A percentile compares a stretch with the other conserved stretches of the same genome.
These are phyloP conservation scores for Coccomyxa sp. DNA, from an alignment of 139 green algal genomes.

Conservation along the genomic window DNA sequence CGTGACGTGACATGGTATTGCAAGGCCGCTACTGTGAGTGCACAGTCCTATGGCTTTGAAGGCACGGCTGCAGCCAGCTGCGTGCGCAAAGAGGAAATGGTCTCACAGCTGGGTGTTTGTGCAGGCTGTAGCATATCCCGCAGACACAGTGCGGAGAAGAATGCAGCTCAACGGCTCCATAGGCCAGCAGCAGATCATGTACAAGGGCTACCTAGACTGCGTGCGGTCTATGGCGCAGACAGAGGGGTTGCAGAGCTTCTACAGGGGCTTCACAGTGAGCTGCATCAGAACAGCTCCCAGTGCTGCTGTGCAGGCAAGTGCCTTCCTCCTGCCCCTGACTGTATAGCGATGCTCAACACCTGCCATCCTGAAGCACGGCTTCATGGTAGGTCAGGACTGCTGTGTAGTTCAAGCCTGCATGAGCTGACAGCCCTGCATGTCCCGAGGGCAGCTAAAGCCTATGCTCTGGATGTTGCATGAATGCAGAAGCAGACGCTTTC, in stretches of 20 bases:
- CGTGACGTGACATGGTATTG: too few relatives aligned
- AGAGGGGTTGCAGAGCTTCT: slow-evolving; percentile 32
- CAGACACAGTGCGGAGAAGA: slow-evolving; percentile 59
- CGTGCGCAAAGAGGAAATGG: too few relatives aligned
- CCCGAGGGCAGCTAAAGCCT: too few relatives aligned
- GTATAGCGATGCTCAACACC: not conserved
- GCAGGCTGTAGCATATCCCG: slow-evolving; percentile 42
- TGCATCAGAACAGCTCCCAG: slow-evolving; percentile 44
- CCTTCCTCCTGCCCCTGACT: not conserved
- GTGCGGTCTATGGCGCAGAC: slow-evolving; percentile 26
- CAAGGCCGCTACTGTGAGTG: too few relatives aligned
- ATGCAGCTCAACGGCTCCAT: slow-evolving; percentile 34
- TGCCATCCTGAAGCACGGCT: too few relatives aligned
- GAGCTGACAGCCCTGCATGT: too few relatives aligned
- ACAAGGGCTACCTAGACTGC: slow-evolving; percentile 36
- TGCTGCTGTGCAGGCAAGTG: slow-evolving; percentile 42
- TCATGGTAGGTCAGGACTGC: too few relatives aligned
- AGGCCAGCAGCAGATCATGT: not conserved
- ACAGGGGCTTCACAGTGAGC: slow-evolving; percentile 47
- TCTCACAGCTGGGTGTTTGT: not conserved
- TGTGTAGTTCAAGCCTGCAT: too few relatives aligned
- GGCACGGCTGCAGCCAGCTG: too few relatives aligned
- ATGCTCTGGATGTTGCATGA: too few relatives aligned
- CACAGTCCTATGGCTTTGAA: too few relatives aligned
- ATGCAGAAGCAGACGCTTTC: too few relatives aligned